phyloP scores from a whole-genome alignment of 2,329 filamentous ascomycete species.

The Exophiala xenobiotica region DNA sequence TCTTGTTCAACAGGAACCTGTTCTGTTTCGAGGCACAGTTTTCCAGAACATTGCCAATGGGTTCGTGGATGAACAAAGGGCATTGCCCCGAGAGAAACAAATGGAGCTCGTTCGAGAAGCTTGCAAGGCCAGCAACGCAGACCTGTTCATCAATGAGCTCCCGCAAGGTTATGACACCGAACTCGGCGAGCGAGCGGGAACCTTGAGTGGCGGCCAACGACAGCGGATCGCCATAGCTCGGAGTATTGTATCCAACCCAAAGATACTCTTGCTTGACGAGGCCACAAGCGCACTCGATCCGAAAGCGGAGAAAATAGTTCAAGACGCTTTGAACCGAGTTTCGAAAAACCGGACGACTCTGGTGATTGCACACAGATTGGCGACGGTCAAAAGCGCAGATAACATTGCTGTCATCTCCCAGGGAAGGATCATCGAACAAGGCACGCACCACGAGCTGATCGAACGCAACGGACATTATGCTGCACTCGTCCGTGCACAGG shows the following conservation, averaged over 20 bases:
- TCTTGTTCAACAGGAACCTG: constrained; percentile 67
- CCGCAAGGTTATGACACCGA: constrained; percentile 70
- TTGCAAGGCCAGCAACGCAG: constrained; percentile 65
- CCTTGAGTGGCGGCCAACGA: constrained; percentile 76
- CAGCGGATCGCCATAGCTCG: constrained; percentile 76
- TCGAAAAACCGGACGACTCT: constrained; percentile 67
- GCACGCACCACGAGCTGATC: constrained; percentile 72
- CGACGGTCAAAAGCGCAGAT: constrained; percentile 73
- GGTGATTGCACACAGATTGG: constrained; percentile 71
- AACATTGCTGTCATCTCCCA: constrained; percentile 73
- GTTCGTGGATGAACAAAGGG: constrained; percentile 41
- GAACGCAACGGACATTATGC: constrained; percentile 61
- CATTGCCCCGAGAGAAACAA: constrained; percentile 31
- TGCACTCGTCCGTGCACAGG: constrained; percentile 48
- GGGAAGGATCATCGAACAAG: constrained; percentile 69
- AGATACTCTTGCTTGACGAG: constrained; percentile 71
- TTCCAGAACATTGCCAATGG: constrained; percentile 63
- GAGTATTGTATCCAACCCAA: constrained; percentile 64
- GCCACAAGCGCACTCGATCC: constrained; percentile 68
- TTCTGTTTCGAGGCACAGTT: constrained; percentile 66
- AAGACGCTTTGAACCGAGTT: constrained; percentile 53
- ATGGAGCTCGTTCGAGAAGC: constrained; percentile 52
- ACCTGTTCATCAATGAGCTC: constrained; percentile 66
- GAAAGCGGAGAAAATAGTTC: constrained; percentile 54
- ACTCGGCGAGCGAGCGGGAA: constrained; percentile 75